Percentiles rank a stretch among this genome's conserved stretches.
phyloP scores from a whole-genome alignment of 345 rosid species.

The Cardamine resedifolia region DNA sequence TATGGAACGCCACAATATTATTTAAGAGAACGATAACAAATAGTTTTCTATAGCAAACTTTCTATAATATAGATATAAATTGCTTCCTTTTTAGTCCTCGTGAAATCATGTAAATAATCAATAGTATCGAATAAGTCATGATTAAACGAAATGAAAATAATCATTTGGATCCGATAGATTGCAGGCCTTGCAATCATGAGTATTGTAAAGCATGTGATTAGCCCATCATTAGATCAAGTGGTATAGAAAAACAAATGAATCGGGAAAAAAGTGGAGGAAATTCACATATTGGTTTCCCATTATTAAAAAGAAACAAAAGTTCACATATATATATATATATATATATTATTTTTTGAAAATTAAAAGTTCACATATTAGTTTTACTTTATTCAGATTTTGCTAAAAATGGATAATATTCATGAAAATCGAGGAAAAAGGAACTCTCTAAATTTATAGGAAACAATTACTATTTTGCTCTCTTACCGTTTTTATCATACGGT shows the following conservation, averaged over 20 bases:
- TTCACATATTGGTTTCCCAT: neutral
- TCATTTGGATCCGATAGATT: conserved; percentile 31
- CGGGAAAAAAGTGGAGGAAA: neutral
- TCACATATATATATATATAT: too few species aligned
- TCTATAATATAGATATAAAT: neutral
- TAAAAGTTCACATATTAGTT: neutral
- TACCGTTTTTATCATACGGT: neutral
- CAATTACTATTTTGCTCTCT: neutral
- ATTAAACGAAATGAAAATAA: conserved; percentile 24
- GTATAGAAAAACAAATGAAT: neutral
- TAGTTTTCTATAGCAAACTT: conserved; percentile 3
- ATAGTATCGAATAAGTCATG: conserved; percentile 17
- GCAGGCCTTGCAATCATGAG: conserved; percentile 36
- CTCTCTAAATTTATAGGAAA: neutral
- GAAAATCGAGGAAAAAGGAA: neutral
- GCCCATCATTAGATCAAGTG: conserved; percentile 39
- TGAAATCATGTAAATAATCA: conserved; percentile 16
- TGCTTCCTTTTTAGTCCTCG: conserved; percentile 25
- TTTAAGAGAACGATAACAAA: neutral
- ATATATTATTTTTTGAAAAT: too few species aligned
- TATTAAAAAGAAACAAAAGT: neutral
- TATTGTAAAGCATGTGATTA: conserved; percentile 41
- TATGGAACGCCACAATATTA: conserved; percentile 12
- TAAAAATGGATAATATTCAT: neutral
- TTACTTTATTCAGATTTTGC: too few species aligned